Evolutionary conservation across 2,329 filamentous ascomycete species (phyloP), one percentile per base, ranked within the genome.

Genomic region (Camillea tinctor): DNA sequence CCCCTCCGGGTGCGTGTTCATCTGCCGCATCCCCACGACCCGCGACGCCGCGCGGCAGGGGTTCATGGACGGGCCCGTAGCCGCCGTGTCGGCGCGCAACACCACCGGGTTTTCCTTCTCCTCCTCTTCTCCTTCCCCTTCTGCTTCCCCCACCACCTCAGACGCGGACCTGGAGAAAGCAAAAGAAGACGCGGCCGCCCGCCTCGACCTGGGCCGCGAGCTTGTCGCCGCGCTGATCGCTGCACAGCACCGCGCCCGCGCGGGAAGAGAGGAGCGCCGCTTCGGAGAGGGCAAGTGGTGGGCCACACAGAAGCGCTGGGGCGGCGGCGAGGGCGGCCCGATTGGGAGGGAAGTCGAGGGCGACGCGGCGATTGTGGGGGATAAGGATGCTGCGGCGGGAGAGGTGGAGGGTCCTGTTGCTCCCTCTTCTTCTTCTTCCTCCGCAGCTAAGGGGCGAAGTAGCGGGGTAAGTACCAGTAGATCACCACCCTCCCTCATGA

Each of bases 201-300:
- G 82, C 26, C 77, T 87, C 49, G 89, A 89, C 68, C 77, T 89
- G 21, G 83, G 83, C 0, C 79, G 86, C 36, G 87, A 89, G 70
- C 71, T 88, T 0, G 76, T 87, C 24, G 84, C 86, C 3, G 81
- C 84, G 0, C 75, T 90, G 3, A 76, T 88, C 52, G 85, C 86
- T 7, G 87, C 87, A 0, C 87, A 90, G 69, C 85, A 88, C 63
- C 83, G 87, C 19, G 79, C 81, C 11, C 83, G 86, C 15, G 80
- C 88, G 64, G 83, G 83, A 30, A 82, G 79, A 59, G 73, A 73
- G 0, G 87, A 89, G 71, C 78, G 77, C 55, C 78, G 82, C 0
- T 80, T 87, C 58, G 86, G 86, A 1, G 79, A 86, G 56, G 81
- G 77, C 19, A 76, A 81, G 61, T 89, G 86, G 86, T 89, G 86